Evolutionary conservation across 2,329 filamentous ascomycete species (phyloP).

Genomic region (Calonectria hongkongensis): DNA sequence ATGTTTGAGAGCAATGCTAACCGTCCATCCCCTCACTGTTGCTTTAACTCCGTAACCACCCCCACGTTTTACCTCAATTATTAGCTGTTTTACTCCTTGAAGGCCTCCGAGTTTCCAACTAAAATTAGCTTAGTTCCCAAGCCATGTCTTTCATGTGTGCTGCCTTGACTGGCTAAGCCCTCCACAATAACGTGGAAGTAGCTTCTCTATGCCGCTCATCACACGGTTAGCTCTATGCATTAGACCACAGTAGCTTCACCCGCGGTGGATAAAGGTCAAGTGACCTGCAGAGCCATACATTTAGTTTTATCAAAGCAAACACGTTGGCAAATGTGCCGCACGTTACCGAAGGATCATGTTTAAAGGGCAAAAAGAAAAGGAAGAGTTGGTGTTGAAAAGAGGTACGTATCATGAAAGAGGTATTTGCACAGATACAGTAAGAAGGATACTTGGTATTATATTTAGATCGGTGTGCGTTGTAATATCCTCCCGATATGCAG

Average conservation of each 20-base stretch:
- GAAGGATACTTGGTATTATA: too few relatives aligned
- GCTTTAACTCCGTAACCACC: neutral
- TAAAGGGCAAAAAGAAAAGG: too few relatives aligned
- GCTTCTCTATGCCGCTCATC: conserved; percentile 10
- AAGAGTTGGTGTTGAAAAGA: too few relatives aligned
- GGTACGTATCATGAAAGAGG: neutral
- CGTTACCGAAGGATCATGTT: neutral
- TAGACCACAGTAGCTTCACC: conserved; percentile 24
- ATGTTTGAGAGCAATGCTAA: neutral
- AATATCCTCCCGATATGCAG: too few relatives aligned
- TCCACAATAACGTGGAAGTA: conserved; percentile 20
- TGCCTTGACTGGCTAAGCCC: neutral
- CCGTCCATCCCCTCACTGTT: neutral
- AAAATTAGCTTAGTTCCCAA: neutral
- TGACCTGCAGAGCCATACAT: neutral
- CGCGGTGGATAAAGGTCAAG: conserved; percentile 5
- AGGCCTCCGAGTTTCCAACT: neutral
- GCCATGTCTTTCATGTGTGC: conserved; percentile 19
- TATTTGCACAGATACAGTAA: neutral
- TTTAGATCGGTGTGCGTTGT: too few relatives aligned
- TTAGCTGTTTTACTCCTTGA: neutral
- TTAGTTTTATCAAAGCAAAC: neutral
- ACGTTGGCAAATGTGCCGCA: neutral
- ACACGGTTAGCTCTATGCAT: conserved; percentile 15
- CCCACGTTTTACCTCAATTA: neutral